Conservation (phyloP, 768 basidiomycete species). For the Asterophora lycoperdoides region DNA sequence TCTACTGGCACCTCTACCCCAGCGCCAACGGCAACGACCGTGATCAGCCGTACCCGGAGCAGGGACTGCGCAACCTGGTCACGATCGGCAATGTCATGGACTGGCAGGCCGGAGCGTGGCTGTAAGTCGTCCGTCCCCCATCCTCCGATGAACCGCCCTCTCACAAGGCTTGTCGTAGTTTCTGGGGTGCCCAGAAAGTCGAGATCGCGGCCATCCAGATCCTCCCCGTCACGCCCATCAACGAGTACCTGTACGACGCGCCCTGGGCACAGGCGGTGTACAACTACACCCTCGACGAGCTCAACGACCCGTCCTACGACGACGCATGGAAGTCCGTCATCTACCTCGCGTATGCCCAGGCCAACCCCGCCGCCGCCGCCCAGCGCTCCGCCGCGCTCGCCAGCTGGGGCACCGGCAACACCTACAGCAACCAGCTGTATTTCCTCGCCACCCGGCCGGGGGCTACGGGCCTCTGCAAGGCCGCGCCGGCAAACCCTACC, state of each 20-base stretch:
- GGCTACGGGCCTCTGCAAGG: constrained; percentile 26
- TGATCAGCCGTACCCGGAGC: constrained; percentile 33
- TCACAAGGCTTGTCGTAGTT: constrained; percentile 13
- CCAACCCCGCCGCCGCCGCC: constrained; percentile 23
- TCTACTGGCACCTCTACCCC: too few species aligned
- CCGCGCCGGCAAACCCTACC: constrained; percentile 22
- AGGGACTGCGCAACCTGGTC: constrained; percentile 24
- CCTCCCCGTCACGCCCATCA: constrained; percentile 32
- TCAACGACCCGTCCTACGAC: constrained; percentile 21
- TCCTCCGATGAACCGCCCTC: background rate
- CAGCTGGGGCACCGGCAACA: constrained; percentile 31
- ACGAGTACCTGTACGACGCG: constrained; percentile 30
- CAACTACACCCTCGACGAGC: constrained; percentile 24
- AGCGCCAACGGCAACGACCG: too few species aligned
- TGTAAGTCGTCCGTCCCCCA: constrained; percentile 23
- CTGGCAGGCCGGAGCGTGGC: constrained; percentile 34
- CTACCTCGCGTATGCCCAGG: constrained; percentile 29
- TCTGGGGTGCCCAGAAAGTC: constrained; percentile 31
- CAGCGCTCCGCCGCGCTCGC: constrained; percentile 26
- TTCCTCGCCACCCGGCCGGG: constrained; percentile 30
- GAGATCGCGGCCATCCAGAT: too few species aligned
- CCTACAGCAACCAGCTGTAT: constrained; percentile 28
- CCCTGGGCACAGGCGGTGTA: constrained; percentile 27
- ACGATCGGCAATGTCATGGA: too few species aligned
- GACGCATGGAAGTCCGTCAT: constrained; percentile 34